Conservation (phyloP, 495 filamentous ascomycete species). For the Melanomma pulvis-pyrius region DNA sequence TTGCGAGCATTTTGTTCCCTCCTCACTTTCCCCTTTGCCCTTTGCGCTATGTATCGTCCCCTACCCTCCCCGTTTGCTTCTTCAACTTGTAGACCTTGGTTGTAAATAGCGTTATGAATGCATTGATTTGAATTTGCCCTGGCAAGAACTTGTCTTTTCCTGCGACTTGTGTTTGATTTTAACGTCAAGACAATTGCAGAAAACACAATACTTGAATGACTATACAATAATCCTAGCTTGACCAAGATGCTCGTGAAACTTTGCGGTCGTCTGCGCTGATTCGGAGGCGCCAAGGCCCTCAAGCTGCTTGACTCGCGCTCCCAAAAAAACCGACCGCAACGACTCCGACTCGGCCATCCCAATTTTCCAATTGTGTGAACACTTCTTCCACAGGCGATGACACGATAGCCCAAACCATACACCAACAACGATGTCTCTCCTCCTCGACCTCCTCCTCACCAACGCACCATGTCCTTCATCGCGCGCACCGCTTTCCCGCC, state of each 20-base stretch:
- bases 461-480: slow-evolving; percentile 56
- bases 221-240: no score
- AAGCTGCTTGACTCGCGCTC: slow-evolving; percentile 12
- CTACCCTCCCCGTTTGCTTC: background rate
- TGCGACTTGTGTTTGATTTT: background rate
- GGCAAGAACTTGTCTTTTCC: background rate
- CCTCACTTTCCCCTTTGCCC: background rate
- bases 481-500: slow-evolving; percentile 72
- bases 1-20: background rate
- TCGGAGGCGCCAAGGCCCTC: slow-evolving; percentile 1
- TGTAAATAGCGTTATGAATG: slow-evolving; percentile 2
- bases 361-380: background rate
- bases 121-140: background rate
- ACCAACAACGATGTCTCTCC: background rate
- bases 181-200: no score
- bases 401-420: background rate
- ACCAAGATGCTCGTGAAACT: background rate
- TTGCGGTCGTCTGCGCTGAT: background rate
- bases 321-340: background rate
- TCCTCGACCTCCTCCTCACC: background rate
- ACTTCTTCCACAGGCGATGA: background rate
- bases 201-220: no score
- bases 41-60: background rate
- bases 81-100: background rate
- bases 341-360: background rate